Base-by-base conservation (phyloP, 1,284 basidiomycete genomes). In the Tilletia walkeri region DNA sequence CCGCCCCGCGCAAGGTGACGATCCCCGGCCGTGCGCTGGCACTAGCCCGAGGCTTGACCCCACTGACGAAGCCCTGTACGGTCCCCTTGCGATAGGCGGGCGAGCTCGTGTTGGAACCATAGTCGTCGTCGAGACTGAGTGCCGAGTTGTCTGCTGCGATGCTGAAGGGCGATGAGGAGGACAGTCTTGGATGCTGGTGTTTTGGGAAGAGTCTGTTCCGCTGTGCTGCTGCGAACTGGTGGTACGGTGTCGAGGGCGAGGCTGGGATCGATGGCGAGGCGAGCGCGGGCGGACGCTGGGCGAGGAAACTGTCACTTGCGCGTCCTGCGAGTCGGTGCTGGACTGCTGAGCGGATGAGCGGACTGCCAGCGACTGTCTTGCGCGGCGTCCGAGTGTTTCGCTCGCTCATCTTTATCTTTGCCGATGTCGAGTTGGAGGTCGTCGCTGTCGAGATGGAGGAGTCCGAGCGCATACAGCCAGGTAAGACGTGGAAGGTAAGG, bases 221-320 rank as follows among this genome's bases (percentile, higher is more conserved):
- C 36, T 63, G 59, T 9, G 59, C 59, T 1, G 59, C 59, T 63
- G 59, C 59, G 39, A 63, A 63, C 36, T 63, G 59, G 59, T 63
- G 59, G 36, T 63, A 63, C 14, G 59, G 59, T 41, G 59, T 63
- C 12, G 59, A 63, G 36, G 59, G 59, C 3, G 59, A 63, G 30
- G 7, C 34, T n/a, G 36, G 16, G 36, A 63, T 24, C 9, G 41
- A 45, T 6, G 12, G 36, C 4, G 59, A 41, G 3, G 59, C 30
- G 16, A 38, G 39, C 14, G 56, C 30, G 56, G 34, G 30, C 3
- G 34, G 36, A 7, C n/a, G 36, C 34, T 63, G 59, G 34, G 18
- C 9, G 34, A 63, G 59, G 59, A 63, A 63, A 16, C 59, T 63
- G 59, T 63, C 59, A 38, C 34, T 38, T 20, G 59, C 30, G 6